phyloP scores from a whole-genome alignment of 345 rosid genomes.

The Barbarea vulgaris region DNA sequence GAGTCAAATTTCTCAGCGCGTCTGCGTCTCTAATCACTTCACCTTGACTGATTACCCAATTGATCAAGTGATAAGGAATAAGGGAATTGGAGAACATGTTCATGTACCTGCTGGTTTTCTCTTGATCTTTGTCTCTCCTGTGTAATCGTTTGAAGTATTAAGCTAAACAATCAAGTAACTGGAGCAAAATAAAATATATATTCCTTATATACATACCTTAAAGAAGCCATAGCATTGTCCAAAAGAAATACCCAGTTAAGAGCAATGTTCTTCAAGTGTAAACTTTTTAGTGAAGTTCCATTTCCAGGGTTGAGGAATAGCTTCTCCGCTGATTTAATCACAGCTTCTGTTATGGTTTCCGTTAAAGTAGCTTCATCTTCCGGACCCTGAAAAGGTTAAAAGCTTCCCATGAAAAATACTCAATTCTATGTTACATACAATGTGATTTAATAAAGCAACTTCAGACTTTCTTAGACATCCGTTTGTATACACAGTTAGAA shows the following conservation, averaged over 20 bases:
- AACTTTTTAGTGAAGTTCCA: conserved; percentile 38
- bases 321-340: conserved; percentile 47
- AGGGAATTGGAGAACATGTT: conserved; percentile 54
- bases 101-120: conserved; percentile 47
- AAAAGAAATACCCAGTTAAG: conserved; percentile 61
- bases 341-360: conserved; percentile 54
- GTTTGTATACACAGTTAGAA: not conserved
- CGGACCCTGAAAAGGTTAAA: conserved; percentile 49
- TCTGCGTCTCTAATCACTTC: conserved; percentile 45
- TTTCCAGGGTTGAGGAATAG: conserved; percentile 49
- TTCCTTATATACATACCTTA: conserved; percentile 48
- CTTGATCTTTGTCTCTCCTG: conserved; percentile 59
- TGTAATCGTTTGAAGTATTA: conserved; percentile 35
- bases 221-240: conserved; percentile 47
- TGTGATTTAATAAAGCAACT: not conserved
- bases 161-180: conserved; percentile 11
- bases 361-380: conserved; percentile 54
- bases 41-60: conserved; percentile 57
- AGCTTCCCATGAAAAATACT: conserved; percentile 14
- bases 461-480: not conserved
- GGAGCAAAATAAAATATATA: not conserved
- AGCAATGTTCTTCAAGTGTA: conserved; percentile 55
- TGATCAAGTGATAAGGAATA: conserved; percentile 52
- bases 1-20: conserved; percentile 45
- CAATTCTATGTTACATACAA: not conserved